Conservation (phyloP, 176 grass and related monocot species). For the Musa schizocarpa region DNA sequence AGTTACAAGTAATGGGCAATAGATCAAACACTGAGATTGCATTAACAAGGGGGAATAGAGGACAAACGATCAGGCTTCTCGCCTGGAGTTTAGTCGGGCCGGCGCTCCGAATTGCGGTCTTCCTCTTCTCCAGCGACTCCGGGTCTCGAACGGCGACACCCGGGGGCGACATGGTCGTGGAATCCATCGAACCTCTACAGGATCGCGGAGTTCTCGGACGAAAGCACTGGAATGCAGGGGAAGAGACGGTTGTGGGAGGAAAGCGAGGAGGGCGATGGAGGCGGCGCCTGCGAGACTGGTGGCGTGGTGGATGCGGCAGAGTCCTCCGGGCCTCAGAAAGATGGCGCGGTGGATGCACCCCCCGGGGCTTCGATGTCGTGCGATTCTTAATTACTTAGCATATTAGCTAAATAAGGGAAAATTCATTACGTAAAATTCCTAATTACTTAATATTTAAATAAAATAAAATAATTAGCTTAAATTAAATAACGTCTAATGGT, state of each 20-base stretch:
- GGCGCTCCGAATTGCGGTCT: constrained; percentile 32
- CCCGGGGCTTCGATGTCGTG: too few species aligned
- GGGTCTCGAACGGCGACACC: constrained; percentile 1
- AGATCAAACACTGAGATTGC: background rate
- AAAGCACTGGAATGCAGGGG: background rate
- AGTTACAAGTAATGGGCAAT: background rate
- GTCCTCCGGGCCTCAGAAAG: constrained; percentile 2
- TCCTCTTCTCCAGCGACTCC: constrained; percentile 20
- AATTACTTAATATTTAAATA: too few species aligned
- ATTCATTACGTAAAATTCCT: too few species aligned
- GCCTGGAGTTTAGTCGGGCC: constrained; percentile 42
- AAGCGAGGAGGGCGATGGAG: constrained; percentile 3
- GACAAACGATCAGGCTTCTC: background rate
- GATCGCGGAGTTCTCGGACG: background rate
- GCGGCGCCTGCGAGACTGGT: background rate
- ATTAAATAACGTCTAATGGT: too few species aligned
- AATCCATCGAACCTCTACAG: background rate
- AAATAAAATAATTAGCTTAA: too few species aligned
- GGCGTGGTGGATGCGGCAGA: background rate
- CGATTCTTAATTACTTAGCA: too few species aligned
- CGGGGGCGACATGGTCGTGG: background rate
- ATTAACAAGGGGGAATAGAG: background rate
- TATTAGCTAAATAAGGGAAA: too few species aligned
- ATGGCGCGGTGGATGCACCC: background rate
- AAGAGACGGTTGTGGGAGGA: background rate